phyloP scores from a whole-genome alignment of 805 yeast species.

The Vanderwaltozyma yarrowii region DNA sequence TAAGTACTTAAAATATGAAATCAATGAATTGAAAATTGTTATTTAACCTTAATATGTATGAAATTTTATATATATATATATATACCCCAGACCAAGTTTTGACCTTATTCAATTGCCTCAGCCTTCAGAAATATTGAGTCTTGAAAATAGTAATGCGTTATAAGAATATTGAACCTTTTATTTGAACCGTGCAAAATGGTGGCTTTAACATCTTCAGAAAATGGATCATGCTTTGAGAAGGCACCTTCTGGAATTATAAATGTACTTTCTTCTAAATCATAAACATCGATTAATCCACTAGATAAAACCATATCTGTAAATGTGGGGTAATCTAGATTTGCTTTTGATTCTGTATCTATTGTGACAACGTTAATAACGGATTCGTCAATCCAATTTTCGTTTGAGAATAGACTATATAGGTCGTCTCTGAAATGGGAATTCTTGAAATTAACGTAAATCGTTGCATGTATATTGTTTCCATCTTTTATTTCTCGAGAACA shows the following conservation, averaged over 20 bases:
- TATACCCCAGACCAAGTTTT: neutral
- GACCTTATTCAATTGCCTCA: neutral
- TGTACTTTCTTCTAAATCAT: slow-evolving; percentile 19
- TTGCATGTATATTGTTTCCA: slow-evolving; percentile 7
- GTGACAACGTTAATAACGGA: slow-evolving; percentile 9
- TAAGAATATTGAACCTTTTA: slow-evolving; percentile 15
- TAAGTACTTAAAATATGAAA: neutral
- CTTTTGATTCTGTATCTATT: slow-evolving; percentile 6
- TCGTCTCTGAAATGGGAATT: slow-evolving; percentile 10
- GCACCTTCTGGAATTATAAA: slow-evolving; percentile 19
- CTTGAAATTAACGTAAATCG: slow-evolving; percentile 15
- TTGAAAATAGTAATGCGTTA: slow-evolving; percentile 13
- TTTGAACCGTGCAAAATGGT: slow-evolving; percentile 17
- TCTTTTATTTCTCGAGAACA: slow-evolving; percentile 10
- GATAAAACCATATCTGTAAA: slow-evolving; percentile 16
- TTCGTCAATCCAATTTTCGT: slow-evolving; percentile 13
- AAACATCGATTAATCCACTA: slow-evolving; percentile 8
- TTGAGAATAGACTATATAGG: slow-evolving; percentile 8
- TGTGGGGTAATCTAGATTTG: slow-evolving; percentile 1
- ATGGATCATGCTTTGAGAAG: slow-evolving; percentile 12
- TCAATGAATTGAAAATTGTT: no score
- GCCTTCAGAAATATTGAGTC: neutral
- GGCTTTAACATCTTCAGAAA: slow-evolving; percentile 14
- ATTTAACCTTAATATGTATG: no score
- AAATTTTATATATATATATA: neutral